Conservation (phyloP, 495 filamentous ascomycete genomes). For the Elasticomyces elasticus region DNA sequence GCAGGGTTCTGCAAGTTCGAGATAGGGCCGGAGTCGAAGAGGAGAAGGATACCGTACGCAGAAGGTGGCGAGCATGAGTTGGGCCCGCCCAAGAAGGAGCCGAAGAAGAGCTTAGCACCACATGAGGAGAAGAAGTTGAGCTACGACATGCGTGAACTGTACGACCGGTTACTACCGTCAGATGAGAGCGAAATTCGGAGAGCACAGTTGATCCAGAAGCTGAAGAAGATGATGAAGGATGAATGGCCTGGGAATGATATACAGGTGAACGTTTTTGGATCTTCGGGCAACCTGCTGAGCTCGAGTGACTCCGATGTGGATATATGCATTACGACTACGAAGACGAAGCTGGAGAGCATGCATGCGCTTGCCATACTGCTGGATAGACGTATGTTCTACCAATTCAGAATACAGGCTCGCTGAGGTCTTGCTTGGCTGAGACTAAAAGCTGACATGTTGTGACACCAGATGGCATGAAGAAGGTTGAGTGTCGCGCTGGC, state of each 20-base stretch:
- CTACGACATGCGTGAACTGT: constrained; percentile 71
- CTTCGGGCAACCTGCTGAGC: constrained; percentile 88
- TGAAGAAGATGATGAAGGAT: constrained; percentile 75
- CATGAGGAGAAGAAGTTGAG: constrained; percentile 71
- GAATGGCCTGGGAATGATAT: constrained; percentile 90
- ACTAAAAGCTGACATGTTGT: constrained; percentile 20
- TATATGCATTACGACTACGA: constrained; percentile 88
- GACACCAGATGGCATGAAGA: constrained; percentile 79
- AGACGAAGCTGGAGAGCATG: constrained; percentile 73
- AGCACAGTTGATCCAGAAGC: constrained; percentile 65
- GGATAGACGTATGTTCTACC: constrained; percentile 57
- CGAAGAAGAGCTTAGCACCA: constrained; percentile 57
- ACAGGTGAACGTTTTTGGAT: constrained; percentile 87
- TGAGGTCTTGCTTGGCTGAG: neutral
- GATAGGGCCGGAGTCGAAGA: constrained; percentile 59
- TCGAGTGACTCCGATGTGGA: constrained; percentile 97
- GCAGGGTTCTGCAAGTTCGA: constrained; percentile 71
- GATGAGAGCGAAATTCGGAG: constrained; percentile 66
- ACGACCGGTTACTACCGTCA: constrained; percentile 74
- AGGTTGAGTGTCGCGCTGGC: constrained; percentile 81
- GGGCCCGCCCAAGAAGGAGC: constrained; percentile 44
- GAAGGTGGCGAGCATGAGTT: constrained; percentile 26
- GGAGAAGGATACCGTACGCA: constrained; percentile 83
- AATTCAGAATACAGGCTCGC: neutral
- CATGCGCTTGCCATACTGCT: constrained; percentile 79